Evolutionary conservation across 495 filamentous ascomycete species (phyloP), one percentile per base, ranked within the genome.

Genomic region (Mytilinidion resinicola): DNA sequence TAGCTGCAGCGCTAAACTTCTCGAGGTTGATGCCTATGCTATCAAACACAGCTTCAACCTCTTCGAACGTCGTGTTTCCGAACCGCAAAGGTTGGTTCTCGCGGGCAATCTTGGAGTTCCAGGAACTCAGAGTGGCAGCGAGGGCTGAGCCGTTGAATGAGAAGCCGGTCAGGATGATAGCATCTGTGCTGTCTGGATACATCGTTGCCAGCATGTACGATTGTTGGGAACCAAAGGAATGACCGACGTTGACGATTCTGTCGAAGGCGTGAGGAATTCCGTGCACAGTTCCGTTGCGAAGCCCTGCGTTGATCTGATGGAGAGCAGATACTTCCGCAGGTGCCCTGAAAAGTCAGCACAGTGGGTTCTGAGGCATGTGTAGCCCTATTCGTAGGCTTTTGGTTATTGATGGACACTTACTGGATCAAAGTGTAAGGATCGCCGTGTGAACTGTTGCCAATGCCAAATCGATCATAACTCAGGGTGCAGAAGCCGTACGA

Each of bases 151-250:
- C 34, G 52, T 75, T 76, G 42, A 69, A 67, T 43, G 41, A 43
- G 64, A 77, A 87, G 9, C 84, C 83, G 4, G 80, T 83, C 21
- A 87, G 72, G 37, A 83, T 67, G 21, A 84, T 68, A 6, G 74
- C 82, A 63, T 85, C 80, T 1, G 77, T 78, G 58, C 78, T 69
- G 43, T 68, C 63, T 1, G 82, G 82, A 58, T 82, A 73, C 51
- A 68, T 67, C 8, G 73, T 70, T 6, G 74, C 71, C 19, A 85
- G 66, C 37, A 67, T 64, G 62, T 77, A 76, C 20, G 70, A 73
- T 25, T 76, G 69, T 11, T 76, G 49, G 2, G 77, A 78, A 49
- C 79, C 79, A 63, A 75, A 80, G 17, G 70, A 75, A 69, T 83
- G 80, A 25, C 84, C 84, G 7, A 82, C 78, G 57, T 85, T 78